Conservation (phyloP, 306 rosid genomes). For the Neltuma alba region DNA sequence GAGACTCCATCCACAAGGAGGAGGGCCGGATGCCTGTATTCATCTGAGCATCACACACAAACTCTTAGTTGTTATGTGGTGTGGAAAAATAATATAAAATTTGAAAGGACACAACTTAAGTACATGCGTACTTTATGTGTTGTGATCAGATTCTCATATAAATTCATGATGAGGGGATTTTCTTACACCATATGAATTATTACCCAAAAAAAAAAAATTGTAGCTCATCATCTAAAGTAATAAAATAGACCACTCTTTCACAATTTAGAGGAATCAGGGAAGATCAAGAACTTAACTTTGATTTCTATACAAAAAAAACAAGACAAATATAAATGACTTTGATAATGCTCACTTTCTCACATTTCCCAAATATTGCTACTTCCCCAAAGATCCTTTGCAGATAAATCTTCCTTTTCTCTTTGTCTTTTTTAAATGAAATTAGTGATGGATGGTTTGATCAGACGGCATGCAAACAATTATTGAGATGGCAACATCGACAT, state of each 20-base stretch:
- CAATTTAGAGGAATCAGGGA: background rate
- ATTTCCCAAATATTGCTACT: too few species aligned
- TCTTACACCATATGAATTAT: background rate
- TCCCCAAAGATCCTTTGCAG: background rate
- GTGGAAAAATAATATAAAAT: background rate
- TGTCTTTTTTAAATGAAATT: background rate
- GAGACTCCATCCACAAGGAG: constrained; percentile 97
- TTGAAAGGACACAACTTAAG: background rate
- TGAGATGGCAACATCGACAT: background rate
- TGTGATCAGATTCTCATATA: background rate
- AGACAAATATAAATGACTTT: background rate
- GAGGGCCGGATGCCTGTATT: constrained; percentile 91
- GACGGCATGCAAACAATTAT: background rate
- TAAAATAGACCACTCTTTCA: background rate
- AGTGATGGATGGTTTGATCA: background rate
- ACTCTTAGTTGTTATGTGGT: constrained; percentile 28
- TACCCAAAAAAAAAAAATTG: too few species aligned
- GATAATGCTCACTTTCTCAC: too few species aligned
- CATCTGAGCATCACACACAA: constrained; percentile 57
- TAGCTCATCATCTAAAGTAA: background rate
- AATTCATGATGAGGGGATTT: background rate
- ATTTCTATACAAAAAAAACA: background rate
- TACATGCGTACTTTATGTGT: background rate
- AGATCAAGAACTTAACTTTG: background rate
- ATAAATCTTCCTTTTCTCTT: background rate